A percentile compares a stretch with the other conserved stretches of the same genome.
These are phyloP conservation scores for Stachybotrys chartarum DNA, from an alignment of 2,329 filamentous ascomycete species.

Conservation along the genomic window DNA sequence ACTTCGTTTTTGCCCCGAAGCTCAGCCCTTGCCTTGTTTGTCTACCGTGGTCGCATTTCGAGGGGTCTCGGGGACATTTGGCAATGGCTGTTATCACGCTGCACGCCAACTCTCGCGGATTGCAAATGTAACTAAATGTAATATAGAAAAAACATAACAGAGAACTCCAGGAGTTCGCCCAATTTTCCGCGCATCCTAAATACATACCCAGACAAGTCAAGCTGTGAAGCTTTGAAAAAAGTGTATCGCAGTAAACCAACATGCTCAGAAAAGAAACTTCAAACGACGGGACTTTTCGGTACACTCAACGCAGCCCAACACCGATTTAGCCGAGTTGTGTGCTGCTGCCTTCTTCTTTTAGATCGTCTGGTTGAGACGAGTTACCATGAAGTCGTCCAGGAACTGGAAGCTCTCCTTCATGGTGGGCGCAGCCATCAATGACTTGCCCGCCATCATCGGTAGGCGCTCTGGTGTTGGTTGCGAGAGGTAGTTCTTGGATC, in stretches of 20 bases:
- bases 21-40: no score
- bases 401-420: neutral
- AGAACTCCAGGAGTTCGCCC: no score
- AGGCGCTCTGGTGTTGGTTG: conserved; percentile 22
- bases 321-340: neutral
- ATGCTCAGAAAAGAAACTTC: neutral
- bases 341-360: neutral
- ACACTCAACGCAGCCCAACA: neutral
- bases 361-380: neutral
- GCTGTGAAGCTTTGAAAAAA: neutral
- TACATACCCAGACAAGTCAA: neutral
- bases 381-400: neutral
- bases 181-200: neutral
- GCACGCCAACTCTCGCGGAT: no score
- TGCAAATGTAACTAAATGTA: no score
- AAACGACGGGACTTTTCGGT: neutral
- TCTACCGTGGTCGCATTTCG: no score
- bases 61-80: no score
- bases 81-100: no score
- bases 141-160: no score
- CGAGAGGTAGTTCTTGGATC: conserved; percentile 19
- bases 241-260: neutral
- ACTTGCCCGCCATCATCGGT: conserved; percentile 28
- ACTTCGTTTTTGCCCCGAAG: no score
- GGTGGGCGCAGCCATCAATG: conserved; percentile 6